phyloP scores from a whole-genome alignment of 2,329 filamentous ascomycete genomes.

The Pseudogymnoascus pannorum region DNA sequence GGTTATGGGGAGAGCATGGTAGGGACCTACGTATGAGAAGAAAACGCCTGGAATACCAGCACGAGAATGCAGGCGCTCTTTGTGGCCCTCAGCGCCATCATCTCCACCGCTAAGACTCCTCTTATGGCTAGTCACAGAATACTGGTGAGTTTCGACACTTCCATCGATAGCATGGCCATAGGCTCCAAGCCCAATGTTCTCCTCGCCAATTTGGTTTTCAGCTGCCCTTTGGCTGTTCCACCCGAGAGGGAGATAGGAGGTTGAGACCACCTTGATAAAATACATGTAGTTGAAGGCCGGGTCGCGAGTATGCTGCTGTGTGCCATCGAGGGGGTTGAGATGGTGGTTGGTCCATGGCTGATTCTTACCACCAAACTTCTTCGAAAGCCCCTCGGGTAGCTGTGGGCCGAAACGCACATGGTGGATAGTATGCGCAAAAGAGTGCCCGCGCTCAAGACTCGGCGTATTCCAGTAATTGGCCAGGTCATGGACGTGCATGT shows the following conservation, averaged over 20 bases:
- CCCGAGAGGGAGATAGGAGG: slow-evolving; percentile 85
- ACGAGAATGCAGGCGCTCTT: slow-evolving; percentile 80
- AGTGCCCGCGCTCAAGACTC: slow-evolving; percentile 58
- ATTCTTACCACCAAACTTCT: slow-evolving; percentile 49
- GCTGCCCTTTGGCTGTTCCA: slow-evolving; percentile 59
- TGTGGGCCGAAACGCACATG: slow-evolving; percentile 88
- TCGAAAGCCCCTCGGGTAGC: slow-evolving; percentile 63
- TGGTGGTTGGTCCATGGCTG: slow-evolving; percentile 81
- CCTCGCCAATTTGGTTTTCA: slow-evolving; percentile 34
- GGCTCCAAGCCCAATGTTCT: slow-evolving; percentile 57
- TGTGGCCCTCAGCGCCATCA: slow-evolving; percentile 80
- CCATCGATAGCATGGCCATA: slow-evolving; percentile 62
- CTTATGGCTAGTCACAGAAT: slow-evolving; percentile 95
- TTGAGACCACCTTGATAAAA: slow-evolving; percentile 97
- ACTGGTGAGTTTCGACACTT: slow-evolving; percentile 95
- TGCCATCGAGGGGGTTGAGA: slow-evolving; percentile 80
- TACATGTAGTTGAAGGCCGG: slow-evolving; percentile 97
- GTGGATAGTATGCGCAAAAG: slow-evolving; percentile 85
- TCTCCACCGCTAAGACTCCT: slow-evolving; percentile 76
- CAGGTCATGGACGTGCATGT: slow-evolving; percentile 95
- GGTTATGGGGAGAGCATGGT: not conserved
- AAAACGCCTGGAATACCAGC: slow-evolving; percentile 96
- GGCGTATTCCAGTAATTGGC: slow-evolving; percentile 85
- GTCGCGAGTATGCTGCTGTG: slow-evolving; percentile 68
- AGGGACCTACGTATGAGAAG: slow-evolving; percentile 80